Evolutionary conservation across 2,329 filamentous ascomycete genomes (phyloP), one percentile per base, ranked within the genome.

Genomic region (Aspergillus transmontanensis): DNA sequence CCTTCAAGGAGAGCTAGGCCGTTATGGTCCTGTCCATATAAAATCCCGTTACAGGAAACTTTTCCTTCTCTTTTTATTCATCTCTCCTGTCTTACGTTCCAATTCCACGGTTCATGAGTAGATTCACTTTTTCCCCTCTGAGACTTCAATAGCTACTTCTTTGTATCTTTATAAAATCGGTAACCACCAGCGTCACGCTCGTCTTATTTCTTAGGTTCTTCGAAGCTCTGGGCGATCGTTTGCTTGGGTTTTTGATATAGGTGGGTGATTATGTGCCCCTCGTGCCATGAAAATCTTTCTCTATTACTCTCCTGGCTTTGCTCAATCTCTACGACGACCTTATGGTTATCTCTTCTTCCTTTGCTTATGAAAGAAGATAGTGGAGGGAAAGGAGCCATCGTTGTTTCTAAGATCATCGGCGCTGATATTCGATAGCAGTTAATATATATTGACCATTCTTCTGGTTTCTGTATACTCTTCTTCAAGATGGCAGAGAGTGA

Each of bases 401-500:
- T n/a, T 9, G 26, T 51, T 51, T n/a, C 4, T 14, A 26, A 48
- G 16, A n/a, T 32, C 10, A n/a, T 9, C 2, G 21, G 7, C n/a
- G 9, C 48, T 51, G 28, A 51, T 51, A 19, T 32, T 51, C 19
- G 21, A 32, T 51, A 28, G 26, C 26, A 50, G 12, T n/a, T 30
- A 19, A 26, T 26, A 26, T 46, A 46, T 21, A 30, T 6, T n/a
- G 21, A 14, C 26, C 19, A 11, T 32, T 14, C 21, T 11, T 55
- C 36, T 39, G 11, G 16, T 39, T 16, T 12, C 21, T 12, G 12
- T 14, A 23, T 28, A 6, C 34, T 28, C 7, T 39, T 54, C 30
- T 43, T 43, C 26, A 68, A 59, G 55, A 76, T 74, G 68, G 34
- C 64, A 16, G 68, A 70, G 53, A 46, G 65, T 19, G 61, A 64